Evolutionary conservation across 2,329 filamentous ascomycete genomes (phyloP).

Genomic region (Setomelanomma holmii): DNA sequence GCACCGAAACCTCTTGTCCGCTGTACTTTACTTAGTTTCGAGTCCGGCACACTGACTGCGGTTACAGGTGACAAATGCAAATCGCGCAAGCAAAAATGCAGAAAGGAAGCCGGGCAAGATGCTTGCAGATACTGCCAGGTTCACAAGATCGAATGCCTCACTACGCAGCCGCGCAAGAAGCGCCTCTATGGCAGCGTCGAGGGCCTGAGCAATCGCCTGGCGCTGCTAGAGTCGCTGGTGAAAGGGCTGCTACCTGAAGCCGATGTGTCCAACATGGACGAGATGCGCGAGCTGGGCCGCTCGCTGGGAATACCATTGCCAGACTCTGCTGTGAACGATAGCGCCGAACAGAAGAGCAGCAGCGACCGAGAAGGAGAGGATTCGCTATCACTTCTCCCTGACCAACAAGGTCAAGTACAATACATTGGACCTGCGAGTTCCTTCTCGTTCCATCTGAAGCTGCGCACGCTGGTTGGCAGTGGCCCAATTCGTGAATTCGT

Average conservation of each 20-base stretch:
- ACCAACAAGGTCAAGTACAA: constrained; percentile 55
- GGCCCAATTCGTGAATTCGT: constrained; percentile 45
- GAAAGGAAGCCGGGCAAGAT: constrained; percentile 47
- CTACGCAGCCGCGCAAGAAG: constrained; percentile 56
- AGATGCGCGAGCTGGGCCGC: constrained; percentile 49
- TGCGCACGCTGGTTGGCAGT: constrained; percentile 48
- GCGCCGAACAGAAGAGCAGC: constrained; percentile 21
- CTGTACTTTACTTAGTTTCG: no score
- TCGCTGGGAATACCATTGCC: constrained; percentile 52
- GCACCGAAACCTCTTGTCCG: constrained; percentile 56
- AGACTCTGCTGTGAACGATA: constrained; percentile 24
- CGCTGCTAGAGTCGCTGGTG: constrained; percentile 54
- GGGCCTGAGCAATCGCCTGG: constrained; percentile 50
- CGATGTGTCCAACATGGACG: constrained; percentile 51
- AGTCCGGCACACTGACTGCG: no score
- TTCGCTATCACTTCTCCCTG: constrained; percentile 46
- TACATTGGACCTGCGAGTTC: constrained; percentile 55
- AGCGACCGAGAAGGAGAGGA: constrained; percentile 44
- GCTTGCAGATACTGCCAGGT: constrained; percentile 53
- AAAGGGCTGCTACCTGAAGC: constrained; percentile 54
- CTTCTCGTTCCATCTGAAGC: constrained; percentile 52
- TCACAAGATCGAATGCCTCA: constrained; percentile 52
- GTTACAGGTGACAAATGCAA: constrained; percentile 59
- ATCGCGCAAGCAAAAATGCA: constrained; percentile 56
- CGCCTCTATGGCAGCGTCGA: constrained; percentile 54